Base-by-base conservation (phyloP, 1,284 basidiomycete species). In the Ustilago lituana region DNA sequence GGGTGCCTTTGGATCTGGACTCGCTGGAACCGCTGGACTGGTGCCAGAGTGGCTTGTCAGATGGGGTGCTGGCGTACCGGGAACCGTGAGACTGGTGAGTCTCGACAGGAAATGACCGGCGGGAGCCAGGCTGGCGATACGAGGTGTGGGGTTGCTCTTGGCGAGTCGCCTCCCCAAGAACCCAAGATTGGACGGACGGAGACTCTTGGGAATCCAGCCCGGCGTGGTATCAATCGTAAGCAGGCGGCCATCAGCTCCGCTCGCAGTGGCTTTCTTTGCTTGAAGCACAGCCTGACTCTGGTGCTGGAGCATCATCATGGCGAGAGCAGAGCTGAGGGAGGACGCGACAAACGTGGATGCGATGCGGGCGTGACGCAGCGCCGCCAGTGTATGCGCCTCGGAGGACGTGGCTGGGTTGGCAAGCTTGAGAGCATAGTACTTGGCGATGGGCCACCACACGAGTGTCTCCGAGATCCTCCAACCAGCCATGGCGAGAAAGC, bases 31-130 rank as follows among this genome's bases (percentile, higher is more conserved):
- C 11, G 17, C 11, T 1, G 45, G 29, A 26, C 58, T 61, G 19
- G 26, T 32, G 12, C 46, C 58, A 27, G 46, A 27, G 22, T 17
- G 12, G 3, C 32, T 24, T n/a, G 35, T n/a, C 5, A 45, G 41
- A 45, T 17, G 48, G 10, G 33, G 45, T 4, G 26, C 22, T 5
- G 64, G 65, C 24, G 65, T 65, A 24, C 51, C 55, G 2, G 74
- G 65, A 14, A 76, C 49, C 7, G 63, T 72, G 17, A 77, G 57
- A 38, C 57, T 74, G 8, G 75, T 77, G 23, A 77, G 49, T 22
- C 75, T 41, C 0, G 66, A 57, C 29, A 77, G 41, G 44, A 77
- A 77, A 32, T 77, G 75, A 9, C 75, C 75, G 2, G 74, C 75
- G 2, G 75, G 75, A n/a, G 75, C 73, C 8, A 77, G 53, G 41